Evolutionary conservation across 2,329 filamentous ascomycete species (phyloP), one percentile per base, ranked within the genome.

Genomic region (Cladophialophora yegresii): DNA sequence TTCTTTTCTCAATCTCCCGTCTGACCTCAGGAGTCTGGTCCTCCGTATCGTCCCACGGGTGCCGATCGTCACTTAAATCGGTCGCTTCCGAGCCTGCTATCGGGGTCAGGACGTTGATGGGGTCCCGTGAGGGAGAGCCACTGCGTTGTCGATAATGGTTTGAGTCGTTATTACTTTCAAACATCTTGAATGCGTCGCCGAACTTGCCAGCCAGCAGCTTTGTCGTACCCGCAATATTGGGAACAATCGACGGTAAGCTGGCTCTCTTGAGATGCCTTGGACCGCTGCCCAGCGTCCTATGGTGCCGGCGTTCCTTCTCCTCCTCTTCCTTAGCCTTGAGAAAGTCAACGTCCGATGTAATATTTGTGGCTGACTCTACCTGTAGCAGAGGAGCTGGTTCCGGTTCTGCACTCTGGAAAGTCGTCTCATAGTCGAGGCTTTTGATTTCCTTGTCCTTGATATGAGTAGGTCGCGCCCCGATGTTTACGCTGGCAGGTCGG

Each of bases 121-220:
- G 77, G 53, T 81, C 80, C 23, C 75, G 73, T 7, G 74, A 70
- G 1, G 78, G 71, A 77, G 82, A 76, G 76, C 81, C 65, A 73
- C 82, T 69, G 78, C 82, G 67, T 36, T 69, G 70, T 73, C 49
- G 71, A 32, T 53, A 30, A 12, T 58, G 54, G 22, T 55, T 49
- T 4, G 67, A 70, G 13, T 70, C 68, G n/a, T 67, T 66, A n/a
- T 69, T 67, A 26, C 81, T 83, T 75, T 99, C 95, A 71, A 98
- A 98, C 5, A 90, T 85, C 73, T 93, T 92, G 79, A 98, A 97
- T 2, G 93, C 93, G 72, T 97, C 93, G 0, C 93, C 92, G 75
- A 98, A 97, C 71, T 89, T 92, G 26, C 92, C 91, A 4, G 88
- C 89, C n/a, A 97, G 81, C 43, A 96, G 86, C 63, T 87, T 91